Percentiles rank a stretch among this genome's conserved stretches.
These are phyloP conservation scores for Hibiscus trionum DNA, from an alignment of 345 rosid species.

Conservation along the genomic window DNA sequence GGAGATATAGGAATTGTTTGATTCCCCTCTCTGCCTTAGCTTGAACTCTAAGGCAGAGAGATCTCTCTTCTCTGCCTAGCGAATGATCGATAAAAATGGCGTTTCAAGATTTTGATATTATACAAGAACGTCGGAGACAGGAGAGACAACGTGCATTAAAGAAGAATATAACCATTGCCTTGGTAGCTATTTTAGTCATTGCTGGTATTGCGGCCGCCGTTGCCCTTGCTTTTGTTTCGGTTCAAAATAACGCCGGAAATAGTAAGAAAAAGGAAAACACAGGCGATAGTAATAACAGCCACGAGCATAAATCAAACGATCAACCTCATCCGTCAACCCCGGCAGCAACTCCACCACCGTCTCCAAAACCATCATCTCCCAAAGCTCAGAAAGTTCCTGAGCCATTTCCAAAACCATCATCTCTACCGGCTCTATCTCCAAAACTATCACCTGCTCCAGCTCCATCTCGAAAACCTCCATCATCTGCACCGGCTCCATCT, in stretches of 20 bases:
- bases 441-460: neutral
- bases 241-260: neutral
- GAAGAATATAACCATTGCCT: conserved; percentile 36
- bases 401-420: neutral
- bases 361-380: neutral
- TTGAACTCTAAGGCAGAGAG: conserved; percentile 43
- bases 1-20: conserved; percentile 3
- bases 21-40: conserved; percentile 49
- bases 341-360: too few species aligned
- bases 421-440: neutral
- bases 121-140: conserved; percentile 56
- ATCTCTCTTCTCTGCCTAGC: conserved; percentile 24
- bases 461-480: neutral
- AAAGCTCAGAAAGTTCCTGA: too few species aligned
- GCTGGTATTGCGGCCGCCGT: conserved; percentile 34
- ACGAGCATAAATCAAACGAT: neutral
- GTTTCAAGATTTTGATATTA: conserved; percentile 77
- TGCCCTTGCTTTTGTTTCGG: conserved; percentile 28
- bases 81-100: conserved; percentile 35
- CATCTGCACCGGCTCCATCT: too few species aligned
- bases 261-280: neutral
- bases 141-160: conserved; percentile 47
- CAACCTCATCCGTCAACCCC: too few species aligned
- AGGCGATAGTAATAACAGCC: neutral
- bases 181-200: conserved; percentile 24